Evolutionary conservation across 1,139 yeast genomes (phyloP), one percentile per base, ranked within the genome.

Genomic region (Candida glucosophila): DNA sequence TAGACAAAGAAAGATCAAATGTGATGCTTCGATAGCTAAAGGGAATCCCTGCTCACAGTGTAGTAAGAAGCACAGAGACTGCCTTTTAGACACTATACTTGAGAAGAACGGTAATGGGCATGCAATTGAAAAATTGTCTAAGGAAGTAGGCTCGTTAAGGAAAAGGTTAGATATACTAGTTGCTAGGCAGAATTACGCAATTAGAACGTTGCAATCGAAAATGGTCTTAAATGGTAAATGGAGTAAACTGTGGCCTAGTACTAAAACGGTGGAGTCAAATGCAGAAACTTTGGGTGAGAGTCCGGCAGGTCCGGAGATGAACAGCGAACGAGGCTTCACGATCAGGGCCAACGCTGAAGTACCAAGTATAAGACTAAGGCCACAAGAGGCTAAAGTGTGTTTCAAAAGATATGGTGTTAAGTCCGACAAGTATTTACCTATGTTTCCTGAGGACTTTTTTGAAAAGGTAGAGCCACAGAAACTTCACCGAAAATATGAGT

Each of bases 21-120:
- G 83, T 48, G 77, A 76, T 41, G 78, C 78, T 8, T 39, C 49
- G 6, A 40, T 43, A 12, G 64, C 71, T 14, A 50, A 58, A 22
- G 82, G 83, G 3, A 42, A 49, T 15, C 70, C 80, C 1, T 77
- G 85, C 41, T 47, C 77, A 4, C 65, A 70, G 15, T 77, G 85
- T 44, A 37, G 55, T 9, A 71, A 67, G 43, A 62, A 65, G 32
- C 67, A 68, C 14, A 40, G 66, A 11, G 48, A 52, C 22, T 77
- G 85, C 40, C 62, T 64, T 22, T 54, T 75, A 27, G 82, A 71
- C 34, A n/a, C n/a, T n/a, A 36, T 53, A 13, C 49, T 57, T 11
- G 41, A 50, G 13, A 41, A 44, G 22, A 39, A 46, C 12, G 46
- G 56, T 5, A 49, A 54, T 19, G 43, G 49, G 23, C 62, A 63